phyloP scores from a whole-genome alignment of 192 early-diverging fungal species.

The Rhizophagus sp. region DNA sequence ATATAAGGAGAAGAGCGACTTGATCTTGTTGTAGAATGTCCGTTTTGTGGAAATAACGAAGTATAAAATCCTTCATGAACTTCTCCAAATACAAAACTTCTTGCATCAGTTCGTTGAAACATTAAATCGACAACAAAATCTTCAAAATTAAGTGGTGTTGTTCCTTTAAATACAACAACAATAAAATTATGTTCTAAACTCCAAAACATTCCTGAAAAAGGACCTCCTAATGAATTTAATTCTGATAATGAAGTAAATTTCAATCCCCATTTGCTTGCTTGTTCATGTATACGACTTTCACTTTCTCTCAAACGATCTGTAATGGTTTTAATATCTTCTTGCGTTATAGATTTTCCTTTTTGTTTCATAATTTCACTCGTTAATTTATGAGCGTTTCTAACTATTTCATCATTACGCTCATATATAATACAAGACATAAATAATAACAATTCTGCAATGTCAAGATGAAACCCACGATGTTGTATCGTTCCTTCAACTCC shows the following conservation, averaged over 20 bases:
- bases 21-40: neutral
- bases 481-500: neutral
- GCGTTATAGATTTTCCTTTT: neutral
- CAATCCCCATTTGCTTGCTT: slow-evolving; percentile 36
- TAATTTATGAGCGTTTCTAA: neutral
- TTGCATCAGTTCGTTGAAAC: slow-evolving; percentile 48
- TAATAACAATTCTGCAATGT: slow-evolving; percentile 4
- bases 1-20: slow-evolving; percentile 44
- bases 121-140: slow-evolving; percentile 51
- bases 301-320: slow-evolving; percentile 32
- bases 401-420: neutral
- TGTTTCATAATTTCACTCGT: neutral
- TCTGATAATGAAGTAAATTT: slow-evolving; percentile 48
- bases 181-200: slow-evolving; percentile 46
- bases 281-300: slow-evolving; percentile 37
- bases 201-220: slow-evolving; percentile 53
- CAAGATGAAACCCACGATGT: neutral
- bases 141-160: slow-evolving; percentile 50
- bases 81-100: slow-evolving; percentile 48
- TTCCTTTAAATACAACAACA: slow-evolving; percentile 53
- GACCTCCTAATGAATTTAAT: slow-evolving; percentile 49
- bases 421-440: neutral
- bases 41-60: slow-evolving; percentile 43
- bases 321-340: neutral
- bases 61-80: slow-evolving; percentile 56